Conservation (phyloP, 768 basidiomycete genomes). For the Lentinula guzmanii region DNA sequence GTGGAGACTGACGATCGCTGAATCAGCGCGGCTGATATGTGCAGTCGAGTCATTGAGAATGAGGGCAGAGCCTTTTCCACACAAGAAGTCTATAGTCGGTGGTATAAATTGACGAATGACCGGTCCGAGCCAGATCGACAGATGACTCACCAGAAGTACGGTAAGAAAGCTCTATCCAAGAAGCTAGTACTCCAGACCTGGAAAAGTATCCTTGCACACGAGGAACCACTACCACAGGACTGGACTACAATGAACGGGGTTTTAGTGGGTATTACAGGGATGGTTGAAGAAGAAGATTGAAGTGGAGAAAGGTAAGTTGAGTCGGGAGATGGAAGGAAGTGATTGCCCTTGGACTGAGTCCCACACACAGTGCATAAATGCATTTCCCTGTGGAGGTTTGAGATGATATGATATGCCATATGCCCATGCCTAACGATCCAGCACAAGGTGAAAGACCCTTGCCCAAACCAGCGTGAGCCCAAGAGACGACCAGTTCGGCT, state of each 20-base stretch:
- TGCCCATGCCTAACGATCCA: not conserved
- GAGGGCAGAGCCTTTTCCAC: not conserved
- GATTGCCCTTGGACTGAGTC: not conserved
- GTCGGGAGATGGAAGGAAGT: not conserved
- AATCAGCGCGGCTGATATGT: too few species aligned
- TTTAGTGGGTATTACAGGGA: slow-evolving; percentile 25
- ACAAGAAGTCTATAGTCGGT: slow-evolving; percentile 9
- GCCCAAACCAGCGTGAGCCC: not conserved
- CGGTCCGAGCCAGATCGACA: slow-evolving; percentile 12
- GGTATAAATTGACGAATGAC: slow-evolving; percentile 12
- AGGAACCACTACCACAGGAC: slow-evolving; percentile 9
- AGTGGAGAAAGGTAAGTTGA: not conserved
- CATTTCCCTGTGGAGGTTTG: slow-evolving; percentile 3
- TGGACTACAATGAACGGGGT: slow-evolving; percentile 18
- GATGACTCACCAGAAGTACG: slow-evolving; percentile 9
- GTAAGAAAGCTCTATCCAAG: slow-evolving; percentile 6
- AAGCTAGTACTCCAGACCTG: slow-evolving; percentile 16
- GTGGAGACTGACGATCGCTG: too few species aligned
- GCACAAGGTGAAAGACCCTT: not conserved
- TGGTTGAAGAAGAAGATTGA: not conserved
- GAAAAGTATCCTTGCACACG: slow-evolving; percentile 13
- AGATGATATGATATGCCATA: not conserved
- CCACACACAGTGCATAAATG: slow-evolving; percentile 2
- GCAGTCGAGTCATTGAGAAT: too few species aligned
- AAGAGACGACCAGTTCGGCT: too few species aligned